A percentile compares a stretch with the other conserved stretches of the same genome.
These are phyloP conservation scores for Mortierella sp. DNA, from an alignment of 371 early-diverging fungal genomes.

Conservation along the genomic window DNA sequence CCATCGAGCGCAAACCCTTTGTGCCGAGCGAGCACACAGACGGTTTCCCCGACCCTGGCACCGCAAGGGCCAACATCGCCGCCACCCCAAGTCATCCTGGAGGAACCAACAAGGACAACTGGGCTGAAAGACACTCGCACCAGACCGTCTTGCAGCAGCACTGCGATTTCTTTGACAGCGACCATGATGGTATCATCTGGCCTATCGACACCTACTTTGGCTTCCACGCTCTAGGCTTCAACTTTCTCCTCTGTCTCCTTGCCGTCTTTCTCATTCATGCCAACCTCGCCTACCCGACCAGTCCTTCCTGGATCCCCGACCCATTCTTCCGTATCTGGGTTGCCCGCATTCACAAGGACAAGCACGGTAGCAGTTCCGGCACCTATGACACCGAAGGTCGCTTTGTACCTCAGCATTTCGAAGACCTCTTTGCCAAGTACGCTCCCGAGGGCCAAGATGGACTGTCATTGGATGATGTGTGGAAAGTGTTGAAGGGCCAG, in stretches of 20 bases:
- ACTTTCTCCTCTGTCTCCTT: conserved; percentile 45
- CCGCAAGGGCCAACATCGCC: conserved; percentile 25
- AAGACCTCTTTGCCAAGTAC: conserved; percentile 62
- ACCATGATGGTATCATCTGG: conserved; percentile 54
- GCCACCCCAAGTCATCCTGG: conserved; percentile 16
- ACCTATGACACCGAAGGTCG: conserved; percentile 57
- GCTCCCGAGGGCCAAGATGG: conserved; percentile 42
- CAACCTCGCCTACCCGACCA: conserved; percentile 49
- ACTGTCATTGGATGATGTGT: conserved; percentile 26
- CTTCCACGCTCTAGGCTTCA: conserved; percentile 59
- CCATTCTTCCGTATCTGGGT: conserved; percentile 57
- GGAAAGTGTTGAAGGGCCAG: conserved; percentile 24
- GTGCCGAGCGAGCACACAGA: background rate
- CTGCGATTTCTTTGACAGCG: conserved; percentile 56
- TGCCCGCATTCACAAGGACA: conserved; percentile 57
- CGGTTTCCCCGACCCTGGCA: conserved; percentile 5
- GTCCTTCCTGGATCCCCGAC: conserved; percentile 48
- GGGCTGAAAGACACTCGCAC: conserved; percentile 19
- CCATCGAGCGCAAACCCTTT: conserved; percentile 22
- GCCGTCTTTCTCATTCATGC: conserved; percentile 55
- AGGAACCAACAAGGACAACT: conserved; percentile 23
- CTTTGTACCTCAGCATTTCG: conserved; percentile 59
- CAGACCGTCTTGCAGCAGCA: conserved; percentile 58
- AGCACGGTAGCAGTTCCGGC: conserved; percentile 64
- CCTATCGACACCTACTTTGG: conserved; percentile 54